A percentile compares a stretch with the other conserved stretches of the same genome.
Conservation (phyloP, 108 stramenopile species). For the Conticribra guillardii region DNA sequence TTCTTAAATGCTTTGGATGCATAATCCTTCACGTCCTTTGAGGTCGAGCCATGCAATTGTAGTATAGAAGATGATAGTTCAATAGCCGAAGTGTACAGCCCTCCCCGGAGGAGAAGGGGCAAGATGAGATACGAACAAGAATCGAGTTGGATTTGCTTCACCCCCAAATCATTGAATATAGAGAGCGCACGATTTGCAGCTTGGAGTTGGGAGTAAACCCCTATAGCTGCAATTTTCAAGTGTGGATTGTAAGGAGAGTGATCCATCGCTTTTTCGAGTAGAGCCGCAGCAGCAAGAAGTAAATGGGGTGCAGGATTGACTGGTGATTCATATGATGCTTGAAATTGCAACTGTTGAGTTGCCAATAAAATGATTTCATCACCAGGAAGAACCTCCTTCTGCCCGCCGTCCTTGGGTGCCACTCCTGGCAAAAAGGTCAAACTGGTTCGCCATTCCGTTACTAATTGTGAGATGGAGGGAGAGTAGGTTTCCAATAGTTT, state of each 20-base stretch:
- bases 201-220: slow-evolving; percentile 54
- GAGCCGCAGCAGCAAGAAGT: slow-evolving; percentile 49
- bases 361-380: slow-evolving; percentile 75
- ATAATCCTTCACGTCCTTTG: slow-evolving; percentile 66
- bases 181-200: slow-evolving; percentile 56
- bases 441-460: slow-evolving; percentile 39
- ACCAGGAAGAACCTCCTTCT: slow-evolving; percentile 77
- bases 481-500: slow-evolving; percentile 24
- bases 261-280: slow-evolving; percentile 69
- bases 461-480: slow-evolving; percentile 25
- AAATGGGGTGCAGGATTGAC: background rate
- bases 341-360: slow-evolving; percentile 31
- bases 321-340: slow-evolving; percentile 10
- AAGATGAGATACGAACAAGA: slow-evolving; percentile 76
- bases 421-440: slow-evolving; percentile 32
- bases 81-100: slow-evolving; percentile 75
- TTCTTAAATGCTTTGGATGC: slow-evolving; percentile 63
- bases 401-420: slow-evolving; percentile 51
- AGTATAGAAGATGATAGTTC: slow-evolving; percentile 55
- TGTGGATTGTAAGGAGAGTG: slow-evolving; percentile 82
- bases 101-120: slow-evolving; percentile 61
- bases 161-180: slow-evolving; percentile 53
- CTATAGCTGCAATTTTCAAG: slow-evolving; percentile 71
- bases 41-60: slow-evolving; percentile 61
- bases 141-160: slow-evolving; percentile 85